phyloP scores from a whole-genome alignment of 345 rosid species.

The Acer saccharum region DNA sequence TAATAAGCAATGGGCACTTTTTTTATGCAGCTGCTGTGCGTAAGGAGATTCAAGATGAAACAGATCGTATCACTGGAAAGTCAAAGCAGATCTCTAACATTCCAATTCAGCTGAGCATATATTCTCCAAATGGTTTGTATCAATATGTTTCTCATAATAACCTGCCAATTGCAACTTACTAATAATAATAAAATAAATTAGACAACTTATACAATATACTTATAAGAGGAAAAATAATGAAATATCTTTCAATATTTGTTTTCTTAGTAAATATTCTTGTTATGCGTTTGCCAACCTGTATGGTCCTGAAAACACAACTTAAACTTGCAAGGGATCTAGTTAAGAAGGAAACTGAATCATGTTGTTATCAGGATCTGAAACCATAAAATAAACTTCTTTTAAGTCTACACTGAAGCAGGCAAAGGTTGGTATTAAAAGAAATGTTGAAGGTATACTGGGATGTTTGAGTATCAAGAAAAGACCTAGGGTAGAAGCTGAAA shows the following conservation, averaged over 20 bases:
- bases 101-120: conserved; percentile 77
- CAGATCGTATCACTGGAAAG: conserved; percentile 76
- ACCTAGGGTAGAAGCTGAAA: background rate
- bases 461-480: background rate
- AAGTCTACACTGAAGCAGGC: background rate
- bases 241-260: background rate
- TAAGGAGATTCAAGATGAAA: conserved; percentile 70
- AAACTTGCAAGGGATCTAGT: background rate
- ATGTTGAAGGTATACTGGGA: background rate
- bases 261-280: background rate
- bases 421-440: conserved; percentile 1
- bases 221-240: background rate
- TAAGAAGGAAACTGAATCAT: background rate
- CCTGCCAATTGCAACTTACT: conserved; percentile 7
- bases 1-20: conserved; percentile 4
- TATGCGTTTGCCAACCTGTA: conserved; percentile 5
- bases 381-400: background rate
- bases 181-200: background rate
- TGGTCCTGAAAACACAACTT: background rate
- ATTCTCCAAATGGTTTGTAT: conserved; percentile 83
- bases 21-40: conserved; percentile 64
- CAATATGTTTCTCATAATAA: conserved; percentile 12
- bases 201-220: background rate
- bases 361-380: background rate
- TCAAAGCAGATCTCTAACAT: conserved; percentile 68